Evolutionary conservation across 169 alveolate species (phyloP).

Genomic region (Toxoplasma gondii): DNA sequence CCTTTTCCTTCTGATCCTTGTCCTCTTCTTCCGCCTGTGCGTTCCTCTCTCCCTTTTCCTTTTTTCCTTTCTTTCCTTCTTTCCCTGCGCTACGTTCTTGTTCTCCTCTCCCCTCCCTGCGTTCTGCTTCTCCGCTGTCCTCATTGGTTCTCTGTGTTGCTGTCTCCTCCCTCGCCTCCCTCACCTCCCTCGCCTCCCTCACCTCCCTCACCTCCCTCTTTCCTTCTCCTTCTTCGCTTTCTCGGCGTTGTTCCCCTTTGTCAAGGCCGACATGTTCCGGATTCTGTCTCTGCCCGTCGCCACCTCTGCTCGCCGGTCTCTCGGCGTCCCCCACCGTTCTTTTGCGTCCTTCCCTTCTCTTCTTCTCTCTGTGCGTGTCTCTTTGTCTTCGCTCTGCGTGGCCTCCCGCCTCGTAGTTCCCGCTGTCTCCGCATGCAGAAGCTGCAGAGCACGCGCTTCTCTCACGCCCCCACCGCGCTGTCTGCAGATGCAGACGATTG

Average conservation of each 20-base stretch:
- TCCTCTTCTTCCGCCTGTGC: neutral
- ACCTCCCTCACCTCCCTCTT: neutral
- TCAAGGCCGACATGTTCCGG: neutral
- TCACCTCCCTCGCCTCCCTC: neutral
- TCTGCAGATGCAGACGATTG: neutral
- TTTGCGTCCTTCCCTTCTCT: too few species aligned
- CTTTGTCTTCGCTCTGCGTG: too few species aligned
- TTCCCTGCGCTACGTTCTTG: neutral
- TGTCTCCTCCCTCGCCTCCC: neutral
- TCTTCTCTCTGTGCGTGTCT: too few species aligned
- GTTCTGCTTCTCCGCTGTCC: neutral
- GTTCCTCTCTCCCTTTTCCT: neutral
- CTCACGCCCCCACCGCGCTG: neutral
- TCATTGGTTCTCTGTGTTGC: neutral
- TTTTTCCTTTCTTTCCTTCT: neutral
- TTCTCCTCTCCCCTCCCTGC: neutral
- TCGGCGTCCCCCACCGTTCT: too few species aligned
- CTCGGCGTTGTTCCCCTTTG: neutral
- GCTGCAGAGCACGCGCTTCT: neutral
- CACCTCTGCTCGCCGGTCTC: too few species aligned
- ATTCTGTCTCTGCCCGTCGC: too few species aligned
- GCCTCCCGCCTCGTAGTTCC: neutral
- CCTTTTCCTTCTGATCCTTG: neutral
- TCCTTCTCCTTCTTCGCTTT: too few species aligned
- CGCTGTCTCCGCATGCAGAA: neutral